Base-by-base conservation (phyloP, 306 rosid genomes). In the Canavalia ensiformis region DNA sequence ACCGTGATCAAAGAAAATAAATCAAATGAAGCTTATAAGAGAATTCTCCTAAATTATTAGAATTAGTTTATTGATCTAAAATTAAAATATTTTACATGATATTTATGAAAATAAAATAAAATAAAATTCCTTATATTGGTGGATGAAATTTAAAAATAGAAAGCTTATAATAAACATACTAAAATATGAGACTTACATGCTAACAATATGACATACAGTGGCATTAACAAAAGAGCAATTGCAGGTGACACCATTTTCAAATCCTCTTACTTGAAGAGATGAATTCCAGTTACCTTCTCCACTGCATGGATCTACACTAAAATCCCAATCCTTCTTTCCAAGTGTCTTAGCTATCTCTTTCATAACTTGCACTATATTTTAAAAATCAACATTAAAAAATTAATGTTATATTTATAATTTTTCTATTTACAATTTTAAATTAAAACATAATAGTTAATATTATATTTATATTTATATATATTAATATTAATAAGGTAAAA, bases 161-260 rank as follows among this genome's bases (percentile, higher is more conserved):
- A 44, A 18, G 59, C 57, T 42, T 2, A 74, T 1, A 47, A 47
- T 47, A 7, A 41, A 44, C 18, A 28, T 0, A 44, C 11, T 8
- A 0, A 13, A 0, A 51, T 2, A 13, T 7, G 54, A 33, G 31
- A 6, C 82, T 1, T 85, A 92, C 97, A 92, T 89, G 88, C 78
- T 76, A 6, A 87, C 76, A 13, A 92, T 83, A 42, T 92, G 97
- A 86, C 95, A 92, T 58, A 83, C 5, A 6, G 89, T 83, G 30
- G 25, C 37, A 28, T 81, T 73, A 64, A 11, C 68, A 66, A 78
- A 84, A 10, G 77, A 47, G 67, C 97, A 90, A 37, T 84, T 30
- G 79, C 97, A 91, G 6, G 62, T 62, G n/a, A 93, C 86, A 41
- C 68, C 63, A 50, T 84, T 80, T 7, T 49, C 81, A 0, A 4